These are phyloP conservation scores for Neurospora sp. DNA, from an alignment of 495 filamentous ascomycete genomes.

Conservation along the genomic window DNA sequence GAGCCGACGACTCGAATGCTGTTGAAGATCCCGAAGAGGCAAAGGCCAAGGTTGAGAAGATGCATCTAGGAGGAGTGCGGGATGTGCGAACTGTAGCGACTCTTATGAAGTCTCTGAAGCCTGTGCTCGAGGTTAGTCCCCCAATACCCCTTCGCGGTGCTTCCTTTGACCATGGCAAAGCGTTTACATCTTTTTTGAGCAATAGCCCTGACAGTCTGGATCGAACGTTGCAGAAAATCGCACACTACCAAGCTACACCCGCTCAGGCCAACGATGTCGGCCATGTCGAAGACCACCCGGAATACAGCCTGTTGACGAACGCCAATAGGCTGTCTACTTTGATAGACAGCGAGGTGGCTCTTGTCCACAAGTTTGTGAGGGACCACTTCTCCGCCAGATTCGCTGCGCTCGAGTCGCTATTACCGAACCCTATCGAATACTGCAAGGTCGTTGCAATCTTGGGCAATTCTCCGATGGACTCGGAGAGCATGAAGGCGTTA, in stretches of 20 bases:
- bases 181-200: conserved; percentile 39
- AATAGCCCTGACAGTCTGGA: conserved; percentile 50
- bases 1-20: conserved; percentile 28
- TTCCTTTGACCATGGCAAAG: conserved; percentile 17
- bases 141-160: conserved; percentile 5
- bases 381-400: conserved; percentile 94
- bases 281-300: conserved; percentile 75
- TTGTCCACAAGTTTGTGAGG: conserved; percentile 89
- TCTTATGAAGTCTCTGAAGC: conserved; percentile 66
- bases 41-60: conserved; percentile 67
- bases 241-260: conserved; percentile 58
- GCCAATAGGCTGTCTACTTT: conserved; percentile 78
- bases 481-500: conserved; percentile 65
- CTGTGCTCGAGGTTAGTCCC: conserved; percentile 64
- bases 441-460: conserved; percentile 91
- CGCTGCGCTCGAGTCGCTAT: conserved; percentile 89
- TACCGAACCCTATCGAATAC: conserved; percentile 88
- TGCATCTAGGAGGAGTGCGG: conserved; percentile 58
- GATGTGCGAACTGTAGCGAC: conserved; percentile 67
- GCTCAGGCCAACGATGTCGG: conserved; percentile 56
- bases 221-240: conserved; percentile 57
- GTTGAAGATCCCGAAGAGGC: conserved; percentile 56
- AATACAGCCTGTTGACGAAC: conserved; percentile 73
- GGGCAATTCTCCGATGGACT: conserved; percentile 84
- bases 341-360: conserved; percentile 83